These are phyloP conservation scores for Wickerhamiella spandovensis DNA, from an alignment of 805 yeast species.

Conservation along the genomic window DNA sequence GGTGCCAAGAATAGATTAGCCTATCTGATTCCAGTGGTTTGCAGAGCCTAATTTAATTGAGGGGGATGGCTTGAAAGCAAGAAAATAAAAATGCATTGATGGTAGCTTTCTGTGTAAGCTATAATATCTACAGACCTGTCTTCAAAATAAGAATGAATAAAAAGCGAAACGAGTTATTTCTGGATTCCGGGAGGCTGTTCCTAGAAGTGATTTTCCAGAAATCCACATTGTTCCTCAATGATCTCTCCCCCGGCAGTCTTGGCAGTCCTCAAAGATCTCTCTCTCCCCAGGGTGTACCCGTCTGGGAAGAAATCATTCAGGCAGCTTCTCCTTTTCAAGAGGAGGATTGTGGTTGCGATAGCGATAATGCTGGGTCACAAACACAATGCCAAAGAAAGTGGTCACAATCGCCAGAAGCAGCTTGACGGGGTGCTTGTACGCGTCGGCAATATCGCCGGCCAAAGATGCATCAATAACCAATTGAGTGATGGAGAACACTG, in stretches of 20 bases:
- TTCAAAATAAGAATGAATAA: neutral
- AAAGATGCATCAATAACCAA: constrained; percentile 29
- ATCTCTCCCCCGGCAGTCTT: too few relatives aligned
- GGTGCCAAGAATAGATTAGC: neutral
- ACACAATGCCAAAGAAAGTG: constrained; percentile 21
- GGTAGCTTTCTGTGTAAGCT: too few relatives aligned
- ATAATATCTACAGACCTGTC: neutral
- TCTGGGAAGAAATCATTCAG: neutral
- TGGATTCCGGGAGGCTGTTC: too few relatives aligned
- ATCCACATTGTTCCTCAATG: too few relatives aligned
- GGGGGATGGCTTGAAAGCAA: too few relatives aligned
- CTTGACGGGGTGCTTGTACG: constrained; percentile 33
- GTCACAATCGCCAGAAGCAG: constrained; percentile 29
- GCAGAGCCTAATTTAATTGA: too few relatives aligned
- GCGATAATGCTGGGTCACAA: constrained; percentile 21
- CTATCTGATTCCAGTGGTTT: too few relatives aligned
- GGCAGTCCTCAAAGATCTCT: too few relatives aligned
- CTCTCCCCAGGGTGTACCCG: too few relatives aligned
- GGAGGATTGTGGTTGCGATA: constrained; percentile 4
- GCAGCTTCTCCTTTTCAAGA: constrained; percentile 6
- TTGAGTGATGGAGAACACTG: constrained; percentile 29
- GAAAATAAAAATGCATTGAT: neutral
- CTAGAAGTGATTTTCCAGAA: too few relatives aligned
- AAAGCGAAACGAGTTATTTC: too few relatives aligned
- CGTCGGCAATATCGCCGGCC: constrained; percentile 21